Percentiles rank a stretch among this genome's conserved stretches.
These are phyloP conservation scores for Lumnitzera racemosa DNA, from an alignment of 345 rosid species.

Conservation along the genomic window DNA sequence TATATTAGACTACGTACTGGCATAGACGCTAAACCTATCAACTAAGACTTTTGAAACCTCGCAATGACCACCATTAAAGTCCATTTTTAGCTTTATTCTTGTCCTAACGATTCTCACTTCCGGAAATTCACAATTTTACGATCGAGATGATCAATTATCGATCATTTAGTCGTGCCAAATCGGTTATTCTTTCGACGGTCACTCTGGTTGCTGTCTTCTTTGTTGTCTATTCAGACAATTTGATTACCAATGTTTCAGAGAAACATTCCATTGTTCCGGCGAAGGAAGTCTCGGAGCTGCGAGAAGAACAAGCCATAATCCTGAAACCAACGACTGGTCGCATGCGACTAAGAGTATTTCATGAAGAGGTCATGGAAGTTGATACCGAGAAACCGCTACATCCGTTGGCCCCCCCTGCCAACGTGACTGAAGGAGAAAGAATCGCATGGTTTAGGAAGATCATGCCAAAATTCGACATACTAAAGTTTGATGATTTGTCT, in stretches of 20 bases:
- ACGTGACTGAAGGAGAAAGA: conserved; percentile 36
- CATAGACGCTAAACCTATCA: too few relatives aligned
- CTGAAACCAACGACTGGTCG: conserved; percentile 9
- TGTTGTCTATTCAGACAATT: conserved; percentile 28
- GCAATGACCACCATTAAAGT: not conserved
- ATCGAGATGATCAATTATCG: conserved; percentile 12
- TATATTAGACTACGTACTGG: too few relatives aligned
- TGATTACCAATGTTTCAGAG: conserved; percentile 16
- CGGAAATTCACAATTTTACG: conserved; percentile 11
- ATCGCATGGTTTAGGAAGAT: conserved; percentile 40
- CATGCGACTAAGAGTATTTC: conserved; percentile 20
- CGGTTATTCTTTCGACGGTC: conserved; percentile 17
- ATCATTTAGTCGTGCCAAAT: conserved; percentile 15
- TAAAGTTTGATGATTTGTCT: conserved; percentile 41
- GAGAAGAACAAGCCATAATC: conserved; percentile 6
- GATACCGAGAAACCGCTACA: conserved; percentile 4
- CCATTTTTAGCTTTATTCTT: not conserved
- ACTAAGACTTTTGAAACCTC: too few relatives aligned
- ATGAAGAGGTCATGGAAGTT: conserved; percentile 16
- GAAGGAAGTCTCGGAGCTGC: conserved; percentile 9
- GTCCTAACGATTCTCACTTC: not conserved
- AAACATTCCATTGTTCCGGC: conserved; percentile 8
- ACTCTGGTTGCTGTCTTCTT: conserved; percentile 24
- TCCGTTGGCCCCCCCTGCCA: conserved; percentile 36
- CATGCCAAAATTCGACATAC: conserved; percentile 32